These are phyloP conservation scores for Lentinula guzmanii DNA, from an alignment of 768 basidiomycete genomes.

Conservation along the genomic window DNA sequence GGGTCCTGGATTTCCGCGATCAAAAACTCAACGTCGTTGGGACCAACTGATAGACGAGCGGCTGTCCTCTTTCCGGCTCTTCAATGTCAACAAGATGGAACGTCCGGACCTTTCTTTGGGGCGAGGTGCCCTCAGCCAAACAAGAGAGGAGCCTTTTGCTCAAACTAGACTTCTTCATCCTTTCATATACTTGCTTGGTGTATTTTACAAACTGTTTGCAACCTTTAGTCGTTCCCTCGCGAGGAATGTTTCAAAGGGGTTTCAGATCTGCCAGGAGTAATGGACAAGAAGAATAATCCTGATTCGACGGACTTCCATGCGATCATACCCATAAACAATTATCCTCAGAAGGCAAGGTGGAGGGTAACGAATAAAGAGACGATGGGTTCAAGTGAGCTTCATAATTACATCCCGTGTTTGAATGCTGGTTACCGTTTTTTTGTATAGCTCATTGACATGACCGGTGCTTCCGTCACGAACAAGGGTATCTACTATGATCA, in stretches of 20 bases:
- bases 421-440: too few species aligned
- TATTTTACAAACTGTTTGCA: conserved; percentile 60
- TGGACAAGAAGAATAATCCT: conserved; percentile 57
- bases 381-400: too few species aligned
- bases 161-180: conserved; percentile 63
- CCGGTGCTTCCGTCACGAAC: too few species aligned
- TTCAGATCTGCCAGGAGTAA: conserved; percentile 44
- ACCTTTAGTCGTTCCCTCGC: neutral
- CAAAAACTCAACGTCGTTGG: too few species aligned
- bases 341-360: too few species aligned
- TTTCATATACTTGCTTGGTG: conserved; percentile 70
- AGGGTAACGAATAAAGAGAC: too few species aligned
- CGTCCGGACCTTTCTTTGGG: conserved; percentile 25
- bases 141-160: conserved; percentile 46
- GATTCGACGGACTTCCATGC: conserved; percentile 99
- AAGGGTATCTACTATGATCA: too few species aligned
- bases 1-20: too few species aligned
- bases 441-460: too few species aligned
- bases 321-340: conserved; percentile 98
- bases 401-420: too few species aligned
- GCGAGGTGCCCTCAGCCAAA: conserved; percentile 29
- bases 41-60: too few species aligned
- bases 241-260: neutral
- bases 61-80: neutral
- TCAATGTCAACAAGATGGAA: neutral